These are phyloP conservation scores for Zizania palustris DNA, from an alignment of 202 grass and related monocot species.

Conservation along the genomic window DNA sequence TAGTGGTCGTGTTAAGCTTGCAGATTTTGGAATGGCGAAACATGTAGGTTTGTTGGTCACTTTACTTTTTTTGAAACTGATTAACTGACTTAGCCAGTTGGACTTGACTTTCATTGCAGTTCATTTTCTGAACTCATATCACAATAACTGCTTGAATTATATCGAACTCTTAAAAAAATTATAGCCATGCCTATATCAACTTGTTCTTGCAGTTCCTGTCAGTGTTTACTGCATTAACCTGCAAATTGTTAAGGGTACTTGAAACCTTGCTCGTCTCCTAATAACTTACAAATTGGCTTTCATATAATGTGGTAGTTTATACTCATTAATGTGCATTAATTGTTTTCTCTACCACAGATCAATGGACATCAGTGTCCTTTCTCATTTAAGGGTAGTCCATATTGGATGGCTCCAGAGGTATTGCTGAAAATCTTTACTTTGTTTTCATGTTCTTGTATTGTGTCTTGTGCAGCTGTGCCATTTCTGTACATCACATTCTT, in stretches of 20 bases:
- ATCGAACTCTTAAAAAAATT: constrained; percentile 2
- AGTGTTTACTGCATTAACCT: constrained; percentile 17
- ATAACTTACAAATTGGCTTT: background rate
- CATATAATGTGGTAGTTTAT: constrained; percentile 22
- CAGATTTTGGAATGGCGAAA: constrained; percentile 99
- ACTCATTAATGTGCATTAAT: constrained; percentile 1
- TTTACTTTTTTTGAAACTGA: constrained; percentile 26
- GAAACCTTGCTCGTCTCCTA: constrained; percentile 17
- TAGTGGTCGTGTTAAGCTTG: constrained; percentile 96
- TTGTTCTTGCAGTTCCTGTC: constrained; percentile 17
- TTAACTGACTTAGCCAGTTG: background rate
- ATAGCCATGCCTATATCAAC: constrained; percentile 11
- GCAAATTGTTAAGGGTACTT: background rate
- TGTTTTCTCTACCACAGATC: constrained; percentile 56
- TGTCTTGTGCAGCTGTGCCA: background rate
- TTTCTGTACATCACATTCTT: constrained; percentile 26
- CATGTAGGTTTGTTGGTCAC: constrained; percentile 68
- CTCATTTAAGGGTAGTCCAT: constrained; percentile 99
- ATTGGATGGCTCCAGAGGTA: constrained; percentile 99
- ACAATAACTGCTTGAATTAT: constrained; percentile 28
- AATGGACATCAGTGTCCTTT: constrained; percentile 90
- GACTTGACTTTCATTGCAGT: background rate
- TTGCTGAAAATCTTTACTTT: constrained; percentile 38
- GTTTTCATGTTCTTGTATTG: background rate
- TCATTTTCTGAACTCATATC: constrained; percentile 11